A percentile compares a stretch with the other conserved stretches of the same genome.
These are phyloP conservation scores for Botrytis squamosa DNA, from an alignment of 2,329 filamentous ascomycete genomes.

Conservation along the genomic window DNA sequence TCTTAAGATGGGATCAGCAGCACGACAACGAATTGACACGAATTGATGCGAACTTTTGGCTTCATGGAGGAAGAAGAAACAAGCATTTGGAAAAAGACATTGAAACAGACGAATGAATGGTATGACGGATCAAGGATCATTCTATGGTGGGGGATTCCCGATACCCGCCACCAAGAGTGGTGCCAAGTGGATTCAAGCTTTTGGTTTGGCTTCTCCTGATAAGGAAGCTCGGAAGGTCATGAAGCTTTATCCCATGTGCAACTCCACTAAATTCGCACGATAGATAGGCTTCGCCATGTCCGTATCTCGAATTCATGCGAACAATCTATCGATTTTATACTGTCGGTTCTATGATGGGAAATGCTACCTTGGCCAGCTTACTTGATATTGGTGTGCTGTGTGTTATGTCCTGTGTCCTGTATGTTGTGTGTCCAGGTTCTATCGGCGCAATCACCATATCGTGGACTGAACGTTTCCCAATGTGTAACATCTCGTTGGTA, in stretches of 20 bases:
- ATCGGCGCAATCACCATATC: background rate
- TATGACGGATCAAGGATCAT: background rate
- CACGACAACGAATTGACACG: background rate
- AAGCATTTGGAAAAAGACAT: background rate
- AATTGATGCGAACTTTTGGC: background rate
- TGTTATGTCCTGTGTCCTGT: background rate
- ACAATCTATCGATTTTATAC: constrained; percentile 10
- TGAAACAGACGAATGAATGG: background rate
- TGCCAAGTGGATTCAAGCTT: constrained; percentile 6
- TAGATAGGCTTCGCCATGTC: background rate
- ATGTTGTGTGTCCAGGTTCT: background rate
- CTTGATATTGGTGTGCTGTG: background rate
- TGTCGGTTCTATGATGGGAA: background rate
- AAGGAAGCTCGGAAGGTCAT: constrained; percentile 16
- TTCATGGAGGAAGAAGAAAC: background rate
- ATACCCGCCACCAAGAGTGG: constrained; percentile 6
- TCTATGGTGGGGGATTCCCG: background rate
- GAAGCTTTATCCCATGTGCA: constrained; percentile 6
- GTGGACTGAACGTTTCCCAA: no score
- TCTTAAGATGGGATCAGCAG: background rate
- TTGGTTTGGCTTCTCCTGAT: constrained; percentile 3
- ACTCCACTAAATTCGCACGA: constrained; percentile 1
- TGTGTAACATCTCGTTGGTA: background rate
- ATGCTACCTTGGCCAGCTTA: constrained; percentile 14
- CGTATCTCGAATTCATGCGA: background rate